Evolutionary conservation across 345 rosid species (phyloP), one percentile per base, ranked within the genome.

Genomic region (Eucalyptus urophylla): DNA sequence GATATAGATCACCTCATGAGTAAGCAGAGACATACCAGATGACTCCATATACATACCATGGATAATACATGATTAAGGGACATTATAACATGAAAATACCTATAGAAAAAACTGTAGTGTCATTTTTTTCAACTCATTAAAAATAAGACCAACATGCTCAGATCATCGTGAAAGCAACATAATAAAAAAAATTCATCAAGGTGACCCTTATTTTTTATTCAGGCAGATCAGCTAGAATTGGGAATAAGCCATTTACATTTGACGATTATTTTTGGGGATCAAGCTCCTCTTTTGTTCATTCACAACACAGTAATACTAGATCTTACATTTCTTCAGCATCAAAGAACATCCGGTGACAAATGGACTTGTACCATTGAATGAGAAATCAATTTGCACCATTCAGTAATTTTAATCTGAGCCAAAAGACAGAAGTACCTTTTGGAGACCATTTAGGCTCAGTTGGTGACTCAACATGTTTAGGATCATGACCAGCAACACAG

Each of bases 361-460:
- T 13, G 44, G 50, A 87, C 45, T 76, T 76, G 6, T 1, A 40
- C 47, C 25, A 37, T 76, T 37, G 29, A 76, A 76, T 76, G 83
- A 40, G 47, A 76, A 37, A 76, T 76, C 27, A 76, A 76, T 37
- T 76, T 21, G 47, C 83, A 40, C 47, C 43, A 76, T 76, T 76
- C 27, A 13, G 27, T 21, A 37, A 76, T 76, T 76, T 76, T 3
- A 3, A 76, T 76, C 47, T 37, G 47, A 53, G 21, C 67, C 43
- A 76, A 90, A 86, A 33, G 12, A 83, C 86, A 27, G 21, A 89
- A 53, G 72, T 92, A 97, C 99, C 99, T 90, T 91, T 90, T 60
- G 98, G 89, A 45, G 99, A 98, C 99, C 99, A 98, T 92, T 95
- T 96, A 7, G 98, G 99, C 90, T 98, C 99, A 80, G 96, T 95